Evolutionary conservation across 805 yeast species (phyloP).

Genomic region (Suhomyces tanzawaensis): DNA sequence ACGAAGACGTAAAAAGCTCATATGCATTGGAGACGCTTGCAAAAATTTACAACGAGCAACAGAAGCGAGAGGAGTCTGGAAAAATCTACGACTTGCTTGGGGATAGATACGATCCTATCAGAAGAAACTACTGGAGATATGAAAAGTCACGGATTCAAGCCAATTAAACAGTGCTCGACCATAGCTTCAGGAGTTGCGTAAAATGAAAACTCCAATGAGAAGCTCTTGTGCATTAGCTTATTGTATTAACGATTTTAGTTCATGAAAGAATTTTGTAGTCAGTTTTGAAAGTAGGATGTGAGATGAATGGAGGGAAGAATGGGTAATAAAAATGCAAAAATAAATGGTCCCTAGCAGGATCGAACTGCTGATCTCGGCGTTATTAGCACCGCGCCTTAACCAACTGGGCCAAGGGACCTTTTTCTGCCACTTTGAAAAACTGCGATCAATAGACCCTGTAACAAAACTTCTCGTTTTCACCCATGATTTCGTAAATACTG

Average conservation of each 20-base stretch:
- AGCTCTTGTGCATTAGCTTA: too few species aligned
- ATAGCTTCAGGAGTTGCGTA: too few species aligned
- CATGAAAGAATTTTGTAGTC: too few species aligned
- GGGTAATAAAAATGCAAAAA: too few species aligned
- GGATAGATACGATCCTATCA: slow-evolving; percentile 56
- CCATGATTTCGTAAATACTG: too few species aligned
- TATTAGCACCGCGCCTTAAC: slow-evolving; percentile 54
- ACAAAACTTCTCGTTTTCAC: too few species aligned
- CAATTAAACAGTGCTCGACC: too few species aligned
- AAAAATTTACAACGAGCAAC: slow-evolving; percentile 38
- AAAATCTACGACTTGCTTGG: slow-evolving; percentile 53
- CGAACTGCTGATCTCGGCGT: slow-evolving; percentile 77
- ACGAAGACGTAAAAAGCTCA: slow-evolving; percentile 40
- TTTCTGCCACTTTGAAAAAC: not conserved
- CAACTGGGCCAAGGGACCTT: slow-evolving; percentile 54
- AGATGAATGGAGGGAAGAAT: too few species aligned
- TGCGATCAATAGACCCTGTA: not conserved
- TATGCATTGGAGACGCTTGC: slow-evolving; percentile 67
- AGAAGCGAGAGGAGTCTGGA: slow-evolving; percentile 32
- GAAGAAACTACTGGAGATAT: slow-evolving; percentile 61
- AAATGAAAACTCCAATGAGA: too few species aligned
- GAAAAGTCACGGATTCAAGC: too few species aligned
- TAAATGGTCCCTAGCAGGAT: slow-evolving; percentile 79
- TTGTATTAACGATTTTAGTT: too few species aligned
- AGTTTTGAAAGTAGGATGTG: too few species aligned